Evolutionary conservation across 129 eudicot species (phyloP).

Genomic region (Arctium lappa): DNA sequence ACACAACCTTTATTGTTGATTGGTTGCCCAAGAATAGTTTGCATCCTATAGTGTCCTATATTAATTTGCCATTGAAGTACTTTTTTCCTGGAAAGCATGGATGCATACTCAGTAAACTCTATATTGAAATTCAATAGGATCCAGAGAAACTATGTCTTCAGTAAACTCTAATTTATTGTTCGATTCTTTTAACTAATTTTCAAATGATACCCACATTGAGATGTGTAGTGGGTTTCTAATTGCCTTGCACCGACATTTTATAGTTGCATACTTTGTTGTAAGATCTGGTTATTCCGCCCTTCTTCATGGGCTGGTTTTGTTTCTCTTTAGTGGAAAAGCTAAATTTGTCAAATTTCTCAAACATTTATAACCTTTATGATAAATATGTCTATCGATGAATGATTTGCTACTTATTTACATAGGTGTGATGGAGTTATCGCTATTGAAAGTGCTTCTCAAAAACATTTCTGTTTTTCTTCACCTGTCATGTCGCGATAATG

Average conservation of each 20-base stretch:
- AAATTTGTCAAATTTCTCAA: neutral
- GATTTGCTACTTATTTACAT: conserved; percentile 8
- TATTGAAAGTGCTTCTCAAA: conserved; percentile 59
- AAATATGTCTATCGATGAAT: neutral
- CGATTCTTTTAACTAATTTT: too few species aligned
- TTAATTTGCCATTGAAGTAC: neutral
- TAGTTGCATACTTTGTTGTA: neutral
- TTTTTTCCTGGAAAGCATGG: neutral
- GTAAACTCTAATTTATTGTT: too few species aligned
- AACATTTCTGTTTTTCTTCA: conserved; percentile 50
- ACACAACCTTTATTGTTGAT: neutral
- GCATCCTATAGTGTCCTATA: neutral
- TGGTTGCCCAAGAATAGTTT: neutral
- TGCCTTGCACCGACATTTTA: neutral
- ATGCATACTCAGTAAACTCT: neutral
- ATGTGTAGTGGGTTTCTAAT: neutral
- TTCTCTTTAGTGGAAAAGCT: neutral
- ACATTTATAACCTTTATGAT: too few species aligned
- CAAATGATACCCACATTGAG: too few species aligned
- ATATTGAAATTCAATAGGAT: neutral
- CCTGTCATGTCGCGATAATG: conserved; percentile 45
- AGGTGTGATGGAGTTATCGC: conserved; percentile 82
- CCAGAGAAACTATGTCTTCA: neutral
- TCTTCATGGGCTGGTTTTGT: neutral
- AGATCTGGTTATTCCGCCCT: neutral